Evolutionary conservation across 2,329 filamentous ascomycete genomes (phyloP), one percentile per base, ranked within the genome.

Genomic region (Lasiodiplodia hormozganensis): DNA sequence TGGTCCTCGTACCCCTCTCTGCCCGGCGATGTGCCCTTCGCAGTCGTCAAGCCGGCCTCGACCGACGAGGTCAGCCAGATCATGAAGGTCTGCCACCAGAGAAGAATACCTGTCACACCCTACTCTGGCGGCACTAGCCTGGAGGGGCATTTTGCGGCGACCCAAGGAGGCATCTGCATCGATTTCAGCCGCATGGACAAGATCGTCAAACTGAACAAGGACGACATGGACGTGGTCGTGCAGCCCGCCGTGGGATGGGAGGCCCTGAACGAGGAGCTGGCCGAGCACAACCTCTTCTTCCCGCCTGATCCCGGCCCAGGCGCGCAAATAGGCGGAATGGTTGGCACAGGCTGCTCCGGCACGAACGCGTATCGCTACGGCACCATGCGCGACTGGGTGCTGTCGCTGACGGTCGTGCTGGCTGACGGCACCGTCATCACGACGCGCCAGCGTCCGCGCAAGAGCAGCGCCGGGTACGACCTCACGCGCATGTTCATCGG

Each of bases 321-420:
- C 21, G 94, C 94, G 70, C 93, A 93, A 90, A 97, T 97, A 74
- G 94, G 94, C 68, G 94, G 94, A 67, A 94, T 94, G 91, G 88
- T 94, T 40, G 91, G 90, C 25, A 94, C 91, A 0, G 90, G 90
- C 65, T 92, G 90, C 79, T 89, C 78, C 18, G 94, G 94, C 69
- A 97, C 94, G 16, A 97, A 97, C 78, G 90, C 94, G 18, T 97
- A 96, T 82, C 87, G 94, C 69, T 97, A 97, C 78, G 94, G 94
- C 70, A 97, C 94, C 2, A 97, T 97, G 93, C 90, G 92, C 71
- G 94, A 97, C 77, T 97, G 94, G 94, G 94, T 97, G 14, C 82
- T 97, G 25, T 91, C 88, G 66, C 81, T 97, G 72, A 97, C 94
- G 0, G 92, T 97, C 4, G 94, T 97, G 12, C 85, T 97, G 74